A percentile compares a stretch with the other conserved stretches of the same genome.
Evolutionary conservation across 2,329 filamentous ascomycete species (phyloP).

Genomic region (Alternaria sp.): DNA sequence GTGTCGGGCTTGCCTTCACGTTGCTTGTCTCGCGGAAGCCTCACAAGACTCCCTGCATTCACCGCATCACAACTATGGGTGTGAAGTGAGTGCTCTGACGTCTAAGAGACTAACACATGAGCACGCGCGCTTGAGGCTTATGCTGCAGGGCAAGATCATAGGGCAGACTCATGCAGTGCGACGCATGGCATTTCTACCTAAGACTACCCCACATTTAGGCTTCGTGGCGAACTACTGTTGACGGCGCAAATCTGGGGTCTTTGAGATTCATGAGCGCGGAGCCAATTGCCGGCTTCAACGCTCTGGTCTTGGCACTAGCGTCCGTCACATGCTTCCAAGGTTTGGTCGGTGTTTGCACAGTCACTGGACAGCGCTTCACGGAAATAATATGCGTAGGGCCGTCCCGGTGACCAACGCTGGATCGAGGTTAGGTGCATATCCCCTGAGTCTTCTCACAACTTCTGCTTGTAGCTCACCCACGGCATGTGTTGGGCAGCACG

Average conservation of each 20-base stretch:
- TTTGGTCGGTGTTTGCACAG: constrained; percentile 16
- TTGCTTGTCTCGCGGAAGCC: constrained; percentile 23
- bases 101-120: constrained; percentile 19
- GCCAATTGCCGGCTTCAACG: constrained; percentile 4
- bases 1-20: constrained; percentile 1
- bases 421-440: constrained; percentile 30
- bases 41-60: constrained; percentile 28
- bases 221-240: constrained; percentile 4
- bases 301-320: constrained; percentile 9
- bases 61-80: not conserved
- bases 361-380: constrained; percentile 25
- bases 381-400: constrained; percentile 32
- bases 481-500: not conserved
- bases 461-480: not conserved
- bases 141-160: constrained; percentile 31
- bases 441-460: constrained; percentile 7
- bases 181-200: constrained; percentile 15
- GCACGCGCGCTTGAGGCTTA: constrained; percentile 31
- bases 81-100: constrained; percentile 15
- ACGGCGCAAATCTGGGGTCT: constrained; percentile 5
- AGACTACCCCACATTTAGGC: constrained; percentile 14
- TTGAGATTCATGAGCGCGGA: not conserved
- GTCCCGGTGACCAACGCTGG: constrained; percentile 39
- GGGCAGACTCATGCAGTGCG: constrained; percentile 26
- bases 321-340: constrained; percentile 35